Evolutionary conservation across 2,329 filamentous ascomycete species (phyloP).

Genomic region (Zasmidium angulare): DNA sequence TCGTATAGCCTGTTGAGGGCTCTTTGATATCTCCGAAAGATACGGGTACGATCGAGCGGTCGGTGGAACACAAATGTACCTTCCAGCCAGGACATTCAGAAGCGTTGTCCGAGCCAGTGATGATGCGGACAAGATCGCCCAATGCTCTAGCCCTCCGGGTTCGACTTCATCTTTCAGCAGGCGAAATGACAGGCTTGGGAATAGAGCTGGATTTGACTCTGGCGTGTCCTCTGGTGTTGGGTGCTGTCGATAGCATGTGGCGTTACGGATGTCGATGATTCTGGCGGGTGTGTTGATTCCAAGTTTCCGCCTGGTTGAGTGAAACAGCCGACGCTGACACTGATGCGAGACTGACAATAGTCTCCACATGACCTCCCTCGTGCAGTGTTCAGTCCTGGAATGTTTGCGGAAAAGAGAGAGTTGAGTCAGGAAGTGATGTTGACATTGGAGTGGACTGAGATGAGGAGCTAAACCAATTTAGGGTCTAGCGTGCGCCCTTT

Average conservation of each 20-base stretch:
- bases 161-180: constrained; percentile 44
- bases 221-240: constrained; percentile 50
- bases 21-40: constrained; percentile 59
- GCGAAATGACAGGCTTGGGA: constrained; percentile 67
- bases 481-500: no score
- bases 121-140: constrained; percentile 81
- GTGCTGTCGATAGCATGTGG: constrained; percentile 79
- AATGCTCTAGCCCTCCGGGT: constrained; percentile 57
- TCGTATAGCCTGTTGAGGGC: constrained; percentile 69
- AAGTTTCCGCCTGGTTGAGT: constrained; percentile 4
- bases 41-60: constrained; percentile 75
- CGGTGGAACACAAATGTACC: constrained; percentile 73
- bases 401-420: neutral
- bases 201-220: constrained; percentile 45
- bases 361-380: constrained; percentile 11
- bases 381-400: no score
- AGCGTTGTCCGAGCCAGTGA: constrained; percentile 79
- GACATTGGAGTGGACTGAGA: no score
- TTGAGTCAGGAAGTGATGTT: neutral
- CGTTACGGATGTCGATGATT: constrained; percentile 68
- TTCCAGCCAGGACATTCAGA: constrained; percentile 73
- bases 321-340: constrained; percentile 19
- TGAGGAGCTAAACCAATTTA: no score
- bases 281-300: neutral
- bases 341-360: neutral